Percentiles rank a stretch among this genome's conserved stretches.
Evolutionary conservation across 805 yeast genomes (phyloP).

Genomic region (Blastobotrys chiropterorum): DNA sequence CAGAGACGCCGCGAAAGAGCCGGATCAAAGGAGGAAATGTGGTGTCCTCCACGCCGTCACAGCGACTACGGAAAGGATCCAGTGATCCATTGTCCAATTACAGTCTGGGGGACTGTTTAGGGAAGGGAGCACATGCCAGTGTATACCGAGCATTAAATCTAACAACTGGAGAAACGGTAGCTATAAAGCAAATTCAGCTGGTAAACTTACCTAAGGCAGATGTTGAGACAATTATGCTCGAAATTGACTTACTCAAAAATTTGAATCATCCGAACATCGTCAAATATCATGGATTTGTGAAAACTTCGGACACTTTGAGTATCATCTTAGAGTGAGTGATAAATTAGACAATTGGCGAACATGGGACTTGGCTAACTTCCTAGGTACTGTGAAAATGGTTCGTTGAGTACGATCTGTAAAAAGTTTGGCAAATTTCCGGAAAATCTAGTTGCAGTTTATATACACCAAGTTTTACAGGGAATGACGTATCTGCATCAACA

Average conservation of each 20-base stretch:
- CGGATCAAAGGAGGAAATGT: constrained; percentile 5
- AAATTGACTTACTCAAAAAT: constrained; percentile 57
- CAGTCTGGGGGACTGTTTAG: constrained; percentile 52
- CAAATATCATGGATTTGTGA: constrained; percentile 60
- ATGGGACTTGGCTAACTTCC: background rate
- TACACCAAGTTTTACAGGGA: constrained; percentile 52
- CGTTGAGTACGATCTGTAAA: constrained; percentile 49
- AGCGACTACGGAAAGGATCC: constrained; percentile 8
- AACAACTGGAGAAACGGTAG: constrained; percentile 61
- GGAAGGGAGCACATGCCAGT: constrained; percentile 87
- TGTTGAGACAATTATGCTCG: constrained; percentile 48
- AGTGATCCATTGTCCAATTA: background rate
- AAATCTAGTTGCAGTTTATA: constrained; percentile 42
- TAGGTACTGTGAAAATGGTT: constrained; percentile 52
- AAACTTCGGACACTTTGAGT: constrained; percentile 45
- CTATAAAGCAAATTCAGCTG: constrained; percentile 71
- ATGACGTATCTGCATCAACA: constrained; percentile 60
- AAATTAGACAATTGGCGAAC: background rate
- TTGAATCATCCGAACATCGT: constrained; percentile 63
- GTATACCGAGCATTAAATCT: constrained; percentile 72
- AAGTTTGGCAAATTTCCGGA: constrained; percentile 53
- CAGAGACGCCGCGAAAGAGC: constrained; percentile 1
- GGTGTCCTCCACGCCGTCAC: constrained; percentile 19
- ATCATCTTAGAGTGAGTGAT: constrained; percentile 51
- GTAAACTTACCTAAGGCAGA: constrained; percentile 33